These are phyloP conservation scores for Graphiopsis chlorocephala DNA, from an alignment of 2,329 filamentous ascomycete species.

Conservation along the genomic window DNA sequence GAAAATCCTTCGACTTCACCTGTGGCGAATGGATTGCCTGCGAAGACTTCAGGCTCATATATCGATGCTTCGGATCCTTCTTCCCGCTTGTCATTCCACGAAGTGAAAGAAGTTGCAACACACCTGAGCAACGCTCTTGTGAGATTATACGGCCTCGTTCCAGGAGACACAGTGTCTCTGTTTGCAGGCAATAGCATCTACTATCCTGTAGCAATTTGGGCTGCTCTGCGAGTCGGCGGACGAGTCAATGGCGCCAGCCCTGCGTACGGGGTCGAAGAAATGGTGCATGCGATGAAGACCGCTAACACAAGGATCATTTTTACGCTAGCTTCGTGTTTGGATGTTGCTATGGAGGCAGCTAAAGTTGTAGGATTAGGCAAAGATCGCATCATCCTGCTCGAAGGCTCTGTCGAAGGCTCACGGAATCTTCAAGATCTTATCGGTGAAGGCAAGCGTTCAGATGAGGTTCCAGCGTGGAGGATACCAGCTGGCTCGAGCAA, in stretches of 20 bases:
- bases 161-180: slow-evolving; percentile 57
- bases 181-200: slow-evolving; percentile 65
- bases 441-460: slow-evolving; percentile 32
- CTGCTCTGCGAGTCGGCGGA: slow-evolving; percentile 53
- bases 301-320: slow-evolving; percentile 56
- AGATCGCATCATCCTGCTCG: slow-evolving; percentile 10
- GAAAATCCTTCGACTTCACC: slow-evolving; percentile 52
- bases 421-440: slow-evolving; percentile 35
- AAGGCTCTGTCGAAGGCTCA: neutral
- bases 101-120: slow-evolving; percentile 55
- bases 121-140: slow-evolving; percentile 60
- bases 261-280: slow-evolving; percentile 66
- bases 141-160: slow-evolving; percentile 52
- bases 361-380: slow-evolving; percentile 38
- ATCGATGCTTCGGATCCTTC: slow-evolving; percentile 47
- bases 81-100: slow-evolving; percentile 5
- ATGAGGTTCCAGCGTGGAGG: slow-evolving; percentile 41
- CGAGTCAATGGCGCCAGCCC: slow-evolving; percentile 62
- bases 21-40: slow-evolving; percentile 35
- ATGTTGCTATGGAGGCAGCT: slow-evolving; percentile 53
- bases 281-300: slow-evolving; percentile 62
- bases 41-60: slow-evolving; percentile 45
- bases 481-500: slow-evolving; percentile 53
- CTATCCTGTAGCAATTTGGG: slow-evolving; percentile 64
- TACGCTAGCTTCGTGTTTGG: slow-evolving; percentile 52